Base-by-base conservation (phyloP, 2,329 filamentous ascomycete species). In the Fusarium virguliforme region DNA sequence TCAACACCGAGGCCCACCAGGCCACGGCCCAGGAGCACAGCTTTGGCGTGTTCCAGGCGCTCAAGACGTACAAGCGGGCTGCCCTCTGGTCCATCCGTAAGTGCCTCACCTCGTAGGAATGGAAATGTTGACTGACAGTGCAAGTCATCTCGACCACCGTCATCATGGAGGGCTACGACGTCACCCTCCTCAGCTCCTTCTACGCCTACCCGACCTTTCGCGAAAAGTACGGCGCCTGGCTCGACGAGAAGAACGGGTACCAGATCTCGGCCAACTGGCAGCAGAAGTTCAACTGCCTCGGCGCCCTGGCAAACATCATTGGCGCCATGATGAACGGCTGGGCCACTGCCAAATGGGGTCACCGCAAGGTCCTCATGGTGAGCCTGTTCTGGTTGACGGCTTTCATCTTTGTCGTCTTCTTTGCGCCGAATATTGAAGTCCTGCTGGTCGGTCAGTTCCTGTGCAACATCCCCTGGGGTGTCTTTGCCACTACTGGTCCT, bases 261-360 rank as follows among this genome's bases (percentile, higher is more conserved):
- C 82, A 87, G 71, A 81, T 89, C 69, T 82, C 82, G 4, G 82
- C 85, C 3, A 73, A 81, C 4, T 89, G 87, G 87, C 87, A 89
- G 75, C 82, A 85, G 22, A 83, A 80, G 3, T 79, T 89, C 50
- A 81, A 81, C 70, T 77, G 75, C 54, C 75, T 80, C 43, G 77
- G 76, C 32, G 78, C 77, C 7, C 60, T 82, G 30, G 77, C 74
- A 54, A 81, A 80, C 68, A 82, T 84, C 57, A 74, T 83, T 46
- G 82, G 83, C 13, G 80, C 80, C 32, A 58, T 83, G 55, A 37
- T 83, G 6, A 84, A 85, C 73, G 84, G 84, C 18, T 84, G 78
- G 70, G 74, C 83, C 8, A 82, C 83, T 1, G 76, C 78, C 28
- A 78, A 73, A 55, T 84, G 77, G 66, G 86, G 86, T 1, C 83